phyloP scores from a whole-genome alignment of 345 rosid genomes.

The Cardiospermum halicacabum region DNA sequence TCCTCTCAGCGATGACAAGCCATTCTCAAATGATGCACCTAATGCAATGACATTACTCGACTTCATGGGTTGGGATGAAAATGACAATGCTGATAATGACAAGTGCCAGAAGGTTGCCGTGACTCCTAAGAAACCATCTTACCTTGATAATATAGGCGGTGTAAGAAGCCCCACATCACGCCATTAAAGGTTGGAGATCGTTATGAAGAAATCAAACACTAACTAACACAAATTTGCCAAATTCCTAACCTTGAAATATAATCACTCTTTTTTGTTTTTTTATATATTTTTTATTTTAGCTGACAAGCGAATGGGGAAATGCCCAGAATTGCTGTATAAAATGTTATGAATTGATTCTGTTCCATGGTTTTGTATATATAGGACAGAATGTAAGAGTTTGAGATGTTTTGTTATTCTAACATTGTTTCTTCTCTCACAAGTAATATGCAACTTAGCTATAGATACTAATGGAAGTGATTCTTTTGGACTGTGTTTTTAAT shows the following conservation, averaged over 20 bases:
- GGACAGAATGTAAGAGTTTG: constrained; percentile 14
- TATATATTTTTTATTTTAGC: too few species aligned
- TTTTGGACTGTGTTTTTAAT: too few species aligned
- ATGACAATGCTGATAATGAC: constrained; percentile 33
- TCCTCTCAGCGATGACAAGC: not conserved
- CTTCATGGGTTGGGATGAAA: constrained; percentile 70
- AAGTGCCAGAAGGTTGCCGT: constrained; percentile 39
- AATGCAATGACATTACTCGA: constrained; percentile 52
- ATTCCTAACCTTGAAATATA: constrained; percentile 14
- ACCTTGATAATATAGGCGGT: constrained; percentile 54
- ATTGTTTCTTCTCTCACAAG: constrained; percentile 16
- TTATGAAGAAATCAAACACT: not conserved
- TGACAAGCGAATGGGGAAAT: not conserved
- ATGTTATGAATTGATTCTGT: constrained; percentile 4
- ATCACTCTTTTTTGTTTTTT: not conserved
- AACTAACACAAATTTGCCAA: constrained; percentile 1
- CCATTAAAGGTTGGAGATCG: constrained; percentile 28
- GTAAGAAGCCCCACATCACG: constrained; percentile 72
- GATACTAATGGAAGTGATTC: constrained; percentile 3
- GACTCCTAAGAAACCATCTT: constrained; percentile 52
- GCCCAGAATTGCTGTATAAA: not conserved
- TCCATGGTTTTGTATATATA: constrained; percentile 25
- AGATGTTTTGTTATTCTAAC: constrained; percentile 3
- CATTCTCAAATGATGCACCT: not conserved
- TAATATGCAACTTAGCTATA: constrained; percentile 18